Evolutionary conservation across 2,329 filamentous ascomycete species (phyloP), one percentile per base, ranked within the genome.

Genomic region (Exophiala sideris): DNA sequence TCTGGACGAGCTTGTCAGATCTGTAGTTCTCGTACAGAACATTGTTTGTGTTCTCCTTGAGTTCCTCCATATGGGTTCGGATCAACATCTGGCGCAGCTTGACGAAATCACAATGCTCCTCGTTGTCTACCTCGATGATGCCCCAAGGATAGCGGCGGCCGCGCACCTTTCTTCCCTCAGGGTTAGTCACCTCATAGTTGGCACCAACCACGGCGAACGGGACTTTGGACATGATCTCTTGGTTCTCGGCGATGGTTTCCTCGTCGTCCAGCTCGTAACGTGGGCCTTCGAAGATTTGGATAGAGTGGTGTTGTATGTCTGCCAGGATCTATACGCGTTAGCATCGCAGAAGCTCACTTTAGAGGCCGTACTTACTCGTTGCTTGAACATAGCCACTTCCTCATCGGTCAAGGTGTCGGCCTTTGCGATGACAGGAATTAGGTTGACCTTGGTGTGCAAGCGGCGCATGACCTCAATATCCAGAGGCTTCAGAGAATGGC

Each of bases 1-100:
- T 97, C 66, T 87, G 86, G 65, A 92, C 91, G 69, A 99, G 89
- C 85, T 99, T 99, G 79, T 97, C 94, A 69, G 92, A 96, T 76
- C 94, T 88, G 87, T 99, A 99, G 83, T 97, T 97, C 82, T 99
- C 94, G 79, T 99, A 99, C 67, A 99, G 80, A 64, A 82, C 84
- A 79, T 99, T 99, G 86, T 97, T 99, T 75, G 94, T 99, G 81
- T 99, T 90, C 81, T 99, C 94, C 86, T 99, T 99, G 79, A 99
- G 90, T 79, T 99, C 94, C 74, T 99, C 94, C 94, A 99, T 99
- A 83, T 99, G 94, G 53, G 94, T 99, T 73, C 94, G 89, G 79
- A 99, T 97, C 65, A 99, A 85, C 94, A 99, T 99, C 77, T 99
- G 94, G 74, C 94, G 91, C 59, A 99, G 86, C 85, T 99, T 99